Percentiles rank a stretch among this genome's conserved stretches.
phyloP scores from a whole-genome alignment of 331 rosid genomes.

The Cucumis variabilis region DNA sequence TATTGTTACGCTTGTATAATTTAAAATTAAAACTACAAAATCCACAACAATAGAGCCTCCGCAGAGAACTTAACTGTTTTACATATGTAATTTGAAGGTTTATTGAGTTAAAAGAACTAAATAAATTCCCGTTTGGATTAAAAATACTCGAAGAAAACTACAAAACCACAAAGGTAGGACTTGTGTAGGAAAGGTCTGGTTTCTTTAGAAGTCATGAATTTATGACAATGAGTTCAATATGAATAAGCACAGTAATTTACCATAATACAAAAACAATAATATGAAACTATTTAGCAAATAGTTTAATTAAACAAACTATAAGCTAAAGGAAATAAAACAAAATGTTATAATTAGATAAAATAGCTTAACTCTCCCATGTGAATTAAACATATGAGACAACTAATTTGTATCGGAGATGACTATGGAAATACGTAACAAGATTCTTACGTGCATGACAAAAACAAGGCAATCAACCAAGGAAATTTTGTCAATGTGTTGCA shows the following conservation, averaged over 20 bases:
- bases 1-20: not conserved
- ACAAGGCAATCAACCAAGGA: conserved; percentile 86
- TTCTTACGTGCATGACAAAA: conserved; percentile 92
- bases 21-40: not conserved
- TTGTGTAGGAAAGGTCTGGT: not conserved
- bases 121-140: no score
- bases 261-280: not conserved
- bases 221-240: not conserved
- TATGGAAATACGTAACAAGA: conserved; percentile 28
- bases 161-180: no score
- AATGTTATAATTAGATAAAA: not conserved
- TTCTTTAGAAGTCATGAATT: not conserved
- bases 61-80: no score
- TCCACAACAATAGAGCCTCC: not conserved
- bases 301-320: not conserved
- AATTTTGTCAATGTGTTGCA: conserved; percentile 93
- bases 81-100: no score
- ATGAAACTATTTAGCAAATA: not conserved
- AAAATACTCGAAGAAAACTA: not conserved
- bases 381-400: not conserved
- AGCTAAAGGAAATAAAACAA: not conserved
- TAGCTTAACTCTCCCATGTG: not conserved
- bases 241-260: not conserved
- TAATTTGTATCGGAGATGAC: conserved; percentile 5
- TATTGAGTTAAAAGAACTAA: no score